Base-by-base conservation (phyloP, 1,284 basidiomycete species). In the Athelia psychrophila region DNA sequence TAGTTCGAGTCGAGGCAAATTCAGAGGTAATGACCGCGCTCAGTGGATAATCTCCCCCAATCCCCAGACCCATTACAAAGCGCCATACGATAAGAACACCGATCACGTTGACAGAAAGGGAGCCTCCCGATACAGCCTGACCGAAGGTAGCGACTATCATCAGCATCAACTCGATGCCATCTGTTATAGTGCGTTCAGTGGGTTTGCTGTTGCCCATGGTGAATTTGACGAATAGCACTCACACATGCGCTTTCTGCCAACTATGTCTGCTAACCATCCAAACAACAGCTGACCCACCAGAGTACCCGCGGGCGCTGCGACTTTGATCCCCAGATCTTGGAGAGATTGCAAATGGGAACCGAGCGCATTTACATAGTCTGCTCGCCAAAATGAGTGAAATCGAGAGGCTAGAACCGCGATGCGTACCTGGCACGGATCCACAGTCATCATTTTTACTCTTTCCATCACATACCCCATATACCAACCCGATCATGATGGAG, bases 161-260 rank as follows among this genome's bases (percentile, higher is more conserved):
- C 58, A 88, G 80, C 68, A 87, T 81, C 38, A 90, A 73, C 60
- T 87, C 85, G 51, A 87, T 66, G 60, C 90, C 86, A 68, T 91
- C 80, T 91, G 67, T 10, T 66, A 65, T 65, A n/a, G n/a, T n/a
- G n/a, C n/a, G n/a, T 60, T 69, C 53, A 32, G 70, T 68, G 60
- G 62, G n/a, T 52, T 38, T 49, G 32, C 46, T 18, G 42, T n/a
- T n/a, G n/a, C n/a, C 32, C 13, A 42, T 38, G 16, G 38, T 45
- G 40, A 47, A 23, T 51, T 16, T 20, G 13, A 25, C 30, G 44
- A 40, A 9, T 44, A 32, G 24, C 12, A 76, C 82, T 54, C 64
- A 84, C 82, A 88, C 77, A 87, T 86, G 50, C 76, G 70, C 66
- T 89, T 90, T 62, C 88, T 79, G 51, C 88, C 88, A 48, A 88